These are phyloP conservation scores for Phlebiopsis gigantea DNA, from an alignment of 768 basidiomycete genomes.

Conservation along the genomic window DNA sequence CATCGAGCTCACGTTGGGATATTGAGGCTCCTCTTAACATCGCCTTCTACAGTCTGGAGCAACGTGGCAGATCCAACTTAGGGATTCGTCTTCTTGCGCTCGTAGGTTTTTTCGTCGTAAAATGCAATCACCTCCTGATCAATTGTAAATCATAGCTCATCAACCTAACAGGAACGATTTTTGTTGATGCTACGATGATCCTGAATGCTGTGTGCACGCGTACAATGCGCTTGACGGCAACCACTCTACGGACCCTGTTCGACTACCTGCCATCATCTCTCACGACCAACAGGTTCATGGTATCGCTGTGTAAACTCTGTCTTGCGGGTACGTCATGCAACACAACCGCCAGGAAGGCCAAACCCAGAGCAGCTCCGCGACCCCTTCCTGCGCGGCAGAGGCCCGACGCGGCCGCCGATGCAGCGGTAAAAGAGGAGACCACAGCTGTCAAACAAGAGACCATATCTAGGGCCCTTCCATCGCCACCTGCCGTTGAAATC, in stretches of 20 bases:
- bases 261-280: slow-evolving; percentile 21
- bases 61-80: slow-evolving; percentile 20
- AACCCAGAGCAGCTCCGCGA: slow-evolving; percentile 21
- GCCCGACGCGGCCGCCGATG: not conserved
- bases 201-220: slow-evolving; percentile 25
- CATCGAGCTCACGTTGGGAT: slow-evolving; percentile 49
- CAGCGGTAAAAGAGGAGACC: not conserved
- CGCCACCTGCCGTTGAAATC: slow-evolving; percentile 12
- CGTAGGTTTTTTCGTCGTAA: slow-evolving; percentile 16
- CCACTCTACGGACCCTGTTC: slow-evolving; percentile 19
- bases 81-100: slow-evolving; percentile 26
- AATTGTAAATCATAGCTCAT: slow-evolving; percentile 23
- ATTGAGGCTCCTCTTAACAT: slow-evolving; percentile 45
- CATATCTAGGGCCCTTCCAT: not conserved
- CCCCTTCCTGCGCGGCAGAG: slow-evolving; percentile 13
- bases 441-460: not conserved
- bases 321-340: slow-evolving; percentile 8
- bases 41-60: slow-evolving; percentile 24
- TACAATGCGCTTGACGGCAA: slow-evolving; percentile 17
- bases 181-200: slow-evolving; percentile 28
- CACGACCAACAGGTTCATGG: slow-evolving; percentile 23
- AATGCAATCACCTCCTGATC: not conserved
- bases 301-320: slow-evolving; percentile 24
- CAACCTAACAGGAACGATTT: slow-evolving; percentile 28
- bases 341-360: not conserved